A percentile compares a stretch with the other conserved stretches of the same genome.
phyloP scores from a whole-genome alignment of 1,284 basidiomycete species.

The Ganoderma meredithae region DNA sequence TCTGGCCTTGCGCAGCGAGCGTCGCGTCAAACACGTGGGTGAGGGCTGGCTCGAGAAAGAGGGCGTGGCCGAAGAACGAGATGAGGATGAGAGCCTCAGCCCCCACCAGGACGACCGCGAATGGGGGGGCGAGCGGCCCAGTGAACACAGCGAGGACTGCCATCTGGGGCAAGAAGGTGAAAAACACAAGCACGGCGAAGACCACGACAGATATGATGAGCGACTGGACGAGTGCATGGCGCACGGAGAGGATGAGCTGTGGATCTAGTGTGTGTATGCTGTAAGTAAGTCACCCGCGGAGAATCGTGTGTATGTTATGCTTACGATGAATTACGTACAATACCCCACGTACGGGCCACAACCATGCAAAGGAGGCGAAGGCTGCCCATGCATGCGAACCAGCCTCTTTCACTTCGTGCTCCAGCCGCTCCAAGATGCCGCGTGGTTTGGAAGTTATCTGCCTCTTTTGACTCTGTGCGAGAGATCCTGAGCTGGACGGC shows the following conservation, averaged over 20 bases:
- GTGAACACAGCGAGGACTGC: slow-evolving; percentile 69
- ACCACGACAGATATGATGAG: slow-evolving; percentile 50
- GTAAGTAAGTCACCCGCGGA: not conserved
- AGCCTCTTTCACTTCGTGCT: slow-evolving; percentile 32
- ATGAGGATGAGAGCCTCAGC: slow-evolving; percentile 49
- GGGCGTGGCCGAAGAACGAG: slow-evolving; percentile 53
- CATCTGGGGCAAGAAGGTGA: slow-evolving; percentile 76
- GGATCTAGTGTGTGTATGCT: slow-evolving; percentile 34
- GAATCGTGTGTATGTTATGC: slow-evolving; percentile 10
- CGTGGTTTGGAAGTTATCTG: not conserved
- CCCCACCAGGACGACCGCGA: slow-evolving; percentile 45
- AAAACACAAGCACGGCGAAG: slow-evolving; percentile 59
- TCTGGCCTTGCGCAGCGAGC: slow-evolving; percentile 45
- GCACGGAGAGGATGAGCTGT: slow-evolving; percentile 45
- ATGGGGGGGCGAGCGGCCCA: slow-evolving; percentile 59
- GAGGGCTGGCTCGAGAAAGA: slow-evolving; percentile 55
- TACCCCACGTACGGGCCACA: slow-evolving; percentile 43
- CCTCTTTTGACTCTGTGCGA: not conserved
- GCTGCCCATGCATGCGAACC: slow-evolving; percentile 32
- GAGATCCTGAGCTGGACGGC: not conserved
- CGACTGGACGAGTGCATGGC: slow-evolving; percentile 49
- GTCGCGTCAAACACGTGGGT: slow-evolving; percentile 56
- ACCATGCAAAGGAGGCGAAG: slow-evolving; percentile 40
- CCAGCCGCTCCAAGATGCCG: slow-evolving; percentile 18
- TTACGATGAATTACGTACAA: slow-evolving; percentile 38